Evolutionary conservation across 441 rosid genomes (phyloP).

Genomic region (Pelargonium fulgidum): DNA sequence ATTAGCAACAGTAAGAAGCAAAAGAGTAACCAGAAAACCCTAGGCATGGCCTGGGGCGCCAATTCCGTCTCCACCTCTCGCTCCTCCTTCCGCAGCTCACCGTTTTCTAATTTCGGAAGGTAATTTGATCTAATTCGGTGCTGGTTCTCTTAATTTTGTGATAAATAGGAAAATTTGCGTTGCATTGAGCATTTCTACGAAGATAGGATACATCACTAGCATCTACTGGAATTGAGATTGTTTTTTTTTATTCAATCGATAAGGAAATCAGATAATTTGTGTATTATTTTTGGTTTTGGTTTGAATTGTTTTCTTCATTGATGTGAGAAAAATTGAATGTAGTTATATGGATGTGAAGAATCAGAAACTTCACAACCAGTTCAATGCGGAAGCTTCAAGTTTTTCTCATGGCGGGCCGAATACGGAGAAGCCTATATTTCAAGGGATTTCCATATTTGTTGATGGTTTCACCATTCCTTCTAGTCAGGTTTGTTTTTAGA

Average conservation of each 20-base stretch:
- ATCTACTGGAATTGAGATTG: background rate
- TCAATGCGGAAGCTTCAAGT: conserved; percentile 49
- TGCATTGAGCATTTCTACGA: background rate
- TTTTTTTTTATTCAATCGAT: background rate
- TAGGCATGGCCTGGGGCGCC: conserved; percentile 88
- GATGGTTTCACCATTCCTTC: conserved; percentile 92
- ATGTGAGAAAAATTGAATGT: conserved; percentile 19
- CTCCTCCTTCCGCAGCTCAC: conserved; percentile 59
- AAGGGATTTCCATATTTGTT: conserved; percentile 74
- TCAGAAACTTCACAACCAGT: conserved; percentile 71
- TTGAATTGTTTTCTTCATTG: conserved; percentile 1
- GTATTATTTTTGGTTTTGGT: background rate
- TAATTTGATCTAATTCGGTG: conserved; percentile 14
- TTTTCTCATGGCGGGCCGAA: conserved; percentile 34
- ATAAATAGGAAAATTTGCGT: background rate
- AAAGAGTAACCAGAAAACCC: conserved; percentile 68
- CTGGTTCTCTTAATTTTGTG: background rate
- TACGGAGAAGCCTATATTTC: conserved; percentile 50
- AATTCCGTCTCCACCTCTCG: conserved; percentile 67
- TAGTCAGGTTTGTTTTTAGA: conserved; percentile 49
- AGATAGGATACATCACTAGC: background rate
- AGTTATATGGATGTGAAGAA: conserved; percentile 87
- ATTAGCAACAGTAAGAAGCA: conserved; percentile 34
- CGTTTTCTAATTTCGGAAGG: conserved; percentile 86
- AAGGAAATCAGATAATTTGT: background rate